Evolutionary conservation across 225 moss, liverwort and hornwort species (phyloP), one percentile per base, ranked within the genome.

Genomic region (Sphagnum contortum): DNA sequence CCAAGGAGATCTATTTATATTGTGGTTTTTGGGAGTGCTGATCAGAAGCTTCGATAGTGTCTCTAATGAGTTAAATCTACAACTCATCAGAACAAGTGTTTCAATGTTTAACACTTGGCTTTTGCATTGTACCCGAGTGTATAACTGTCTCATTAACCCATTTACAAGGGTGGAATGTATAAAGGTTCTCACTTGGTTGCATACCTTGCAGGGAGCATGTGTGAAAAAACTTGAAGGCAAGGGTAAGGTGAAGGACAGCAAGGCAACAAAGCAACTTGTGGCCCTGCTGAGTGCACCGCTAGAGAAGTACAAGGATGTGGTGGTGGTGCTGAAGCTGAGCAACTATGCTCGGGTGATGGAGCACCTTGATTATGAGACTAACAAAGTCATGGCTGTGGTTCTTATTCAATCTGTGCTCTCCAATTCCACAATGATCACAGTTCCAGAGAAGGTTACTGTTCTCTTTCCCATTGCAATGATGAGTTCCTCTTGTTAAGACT

Each of bases 341-440:
- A 96, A 92, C 75, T 96, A 96, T 70, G 81, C 88, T 58, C 86
- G 81, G 77, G 84, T 96, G 68, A 88, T 96, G 95, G 76, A 85
- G 65, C 92, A 96, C 80, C 74, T 96, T 55, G 89, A 90, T 76
- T 87, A 87, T 69, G 92, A 84, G 63, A 87, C 78, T 48, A 92
- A 90, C 66, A 92, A 87, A 80, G 84, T 81, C 54, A 90, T 92
- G 95, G 88, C 92, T 60, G 90, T 85, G 44, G 87, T 96, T 59
- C 88, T 92, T 48, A 90, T 96, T 64, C 92, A 96, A 68, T 90
- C 87, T 59, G 75, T 88, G 50, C 88, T 92, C 50, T 81, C 90
- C 64, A 88, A 92, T 66, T 76, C 75, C 9, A 83, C 83, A 44
- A 71, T 77, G n/a, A 82, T 96, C 72, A 77, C 88, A 48, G 79